Conservation (phyloP, 257 asterid genomes). For the Solanum dulcamara region DNA sequence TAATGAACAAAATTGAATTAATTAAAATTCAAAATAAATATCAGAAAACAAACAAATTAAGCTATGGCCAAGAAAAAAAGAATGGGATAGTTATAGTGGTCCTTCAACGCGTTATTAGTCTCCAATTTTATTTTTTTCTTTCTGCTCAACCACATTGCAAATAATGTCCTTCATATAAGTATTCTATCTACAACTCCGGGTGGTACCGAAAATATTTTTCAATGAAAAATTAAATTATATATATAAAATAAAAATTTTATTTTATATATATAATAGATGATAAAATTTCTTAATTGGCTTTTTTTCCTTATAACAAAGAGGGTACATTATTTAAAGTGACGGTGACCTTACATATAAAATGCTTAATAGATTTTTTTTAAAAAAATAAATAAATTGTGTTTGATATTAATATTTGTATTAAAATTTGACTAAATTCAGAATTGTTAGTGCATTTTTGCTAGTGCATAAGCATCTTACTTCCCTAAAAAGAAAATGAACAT, state of each 20-base stretch:
- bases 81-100: neutral
- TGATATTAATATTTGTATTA: no score
- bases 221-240: neutral
- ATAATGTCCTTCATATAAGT: neutral
- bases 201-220: neutral
- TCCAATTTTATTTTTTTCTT: neutral
- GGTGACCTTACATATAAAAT: neutral
- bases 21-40: neutral
- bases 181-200: neutral
- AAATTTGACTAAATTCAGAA: neutral
- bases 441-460: neutral
- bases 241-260: neutral
- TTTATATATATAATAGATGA: neutral
- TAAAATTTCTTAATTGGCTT: neutral
- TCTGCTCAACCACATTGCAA: neutral
- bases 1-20: fast-evolving
- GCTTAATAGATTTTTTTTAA: neutral
- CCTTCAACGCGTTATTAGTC: neutral
- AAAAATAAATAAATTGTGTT: no score
- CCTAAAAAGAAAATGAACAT: neutral
- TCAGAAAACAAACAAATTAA: neutral
- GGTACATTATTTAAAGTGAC: neutral
- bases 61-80: neutral
- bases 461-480: neutral
- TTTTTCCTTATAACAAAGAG: neutral